phyloP scores from a whole-genome alignment of 306 rosid species.

The Sechiopsis laciniata region DNA sequence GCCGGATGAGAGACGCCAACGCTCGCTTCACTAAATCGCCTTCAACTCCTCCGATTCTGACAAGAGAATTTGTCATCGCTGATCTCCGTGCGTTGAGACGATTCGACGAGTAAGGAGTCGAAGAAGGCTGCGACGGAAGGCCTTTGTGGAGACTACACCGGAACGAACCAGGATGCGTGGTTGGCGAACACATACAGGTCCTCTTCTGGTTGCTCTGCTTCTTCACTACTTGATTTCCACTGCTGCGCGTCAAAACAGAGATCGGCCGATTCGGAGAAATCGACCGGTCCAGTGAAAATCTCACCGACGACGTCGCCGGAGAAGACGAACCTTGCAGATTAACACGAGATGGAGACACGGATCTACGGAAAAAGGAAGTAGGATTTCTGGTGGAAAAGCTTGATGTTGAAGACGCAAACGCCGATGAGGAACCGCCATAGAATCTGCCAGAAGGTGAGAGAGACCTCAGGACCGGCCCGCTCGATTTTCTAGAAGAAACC shows the following conservation, averaged over 20 bases:
- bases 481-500: conserved; percentile 52
- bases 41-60: conserved; percentile 55
- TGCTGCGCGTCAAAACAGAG: conserved; percentile 23
- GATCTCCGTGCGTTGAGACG: conserved; percentile 41
- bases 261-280: conserved; percentile 38
- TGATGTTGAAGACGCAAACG: conserved; percentile 48
- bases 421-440: conserved; percentile 23
- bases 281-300: conserved; percentile 29
- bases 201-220: conserved; percentile 35
- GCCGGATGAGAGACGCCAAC: conserved; percentile 39
- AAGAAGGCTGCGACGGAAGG: conserved; percentile 17
- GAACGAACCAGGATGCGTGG: conserved; percentile 67
- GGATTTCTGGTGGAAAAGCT: conserved; percentile 33
- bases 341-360: conserved; percentile 29
- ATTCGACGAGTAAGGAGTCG: conserved; percentile 29
- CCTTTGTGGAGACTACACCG: conserved; percentile 57
- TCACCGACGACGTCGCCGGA: conserved; percentile 20
- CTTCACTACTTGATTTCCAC: conserved; percentile 10
- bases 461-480: conserved; percentile 49
- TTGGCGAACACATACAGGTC: conserved; percentile 56
- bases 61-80: conserved; percentile 68
- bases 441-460: conserved; percentile 58
- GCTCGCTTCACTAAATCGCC: conserved; percentile 46
- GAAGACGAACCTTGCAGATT: background rate
- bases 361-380: conserved; percentile 25